phyloP scores from a whole-genome alignment of 73 alveolate genomes.

The Uronychia setigera region DNA sequence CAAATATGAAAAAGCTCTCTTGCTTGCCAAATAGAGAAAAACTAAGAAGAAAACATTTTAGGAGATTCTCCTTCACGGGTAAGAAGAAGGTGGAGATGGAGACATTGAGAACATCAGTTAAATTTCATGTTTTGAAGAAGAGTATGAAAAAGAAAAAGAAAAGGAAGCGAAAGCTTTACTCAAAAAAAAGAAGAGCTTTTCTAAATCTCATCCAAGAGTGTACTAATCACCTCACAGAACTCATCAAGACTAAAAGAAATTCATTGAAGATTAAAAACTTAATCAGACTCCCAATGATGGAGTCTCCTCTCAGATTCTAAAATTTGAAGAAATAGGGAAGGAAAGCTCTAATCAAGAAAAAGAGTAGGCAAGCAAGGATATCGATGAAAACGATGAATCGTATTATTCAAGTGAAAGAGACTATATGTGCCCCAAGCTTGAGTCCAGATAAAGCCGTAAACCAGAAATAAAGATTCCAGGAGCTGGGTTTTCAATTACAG shows the following conservation, averaged over 20 bases:
- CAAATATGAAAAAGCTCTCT: constrained; percentile 31
- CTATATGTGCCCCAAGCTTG: neutral
- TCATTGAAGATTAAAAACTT: no score
- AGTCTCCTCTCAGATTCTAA: no score
- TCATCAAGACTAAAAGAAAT: no score
- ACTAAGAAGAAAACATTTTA: neutral
- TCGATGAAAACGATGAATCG: neutral
- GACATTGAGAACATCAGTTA: neutral
- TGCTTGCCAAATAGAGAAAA: constrained; percentile 31
- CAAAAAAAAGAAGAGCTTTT: constrained; percentile 7
- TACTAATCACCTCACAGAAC: no score
- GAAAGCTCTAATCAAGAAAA: neutral
- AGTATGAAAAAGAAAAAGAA: constrained; percentile 12
- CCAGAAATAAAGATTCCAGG: neutral
- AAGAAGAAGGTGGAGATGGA: neutral
- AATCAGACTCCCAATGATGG: no score
- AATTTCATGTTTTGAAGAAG: neutral
- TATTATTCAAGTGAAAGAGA: neutral
- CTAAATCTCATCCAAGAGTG: no score
- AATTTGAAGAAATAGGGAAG: no score
- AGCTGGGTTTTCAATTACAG: neutral
- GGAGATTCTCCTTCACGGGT: neutral
- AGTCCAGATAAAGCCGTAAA: neutral
- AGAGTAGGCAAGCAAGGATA: neutral
- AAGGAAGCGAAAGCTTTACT: constrained; percentile 10